Conservation (phyloP, 805 yeast genomes). For the Barnettozyma californica region DNA sequence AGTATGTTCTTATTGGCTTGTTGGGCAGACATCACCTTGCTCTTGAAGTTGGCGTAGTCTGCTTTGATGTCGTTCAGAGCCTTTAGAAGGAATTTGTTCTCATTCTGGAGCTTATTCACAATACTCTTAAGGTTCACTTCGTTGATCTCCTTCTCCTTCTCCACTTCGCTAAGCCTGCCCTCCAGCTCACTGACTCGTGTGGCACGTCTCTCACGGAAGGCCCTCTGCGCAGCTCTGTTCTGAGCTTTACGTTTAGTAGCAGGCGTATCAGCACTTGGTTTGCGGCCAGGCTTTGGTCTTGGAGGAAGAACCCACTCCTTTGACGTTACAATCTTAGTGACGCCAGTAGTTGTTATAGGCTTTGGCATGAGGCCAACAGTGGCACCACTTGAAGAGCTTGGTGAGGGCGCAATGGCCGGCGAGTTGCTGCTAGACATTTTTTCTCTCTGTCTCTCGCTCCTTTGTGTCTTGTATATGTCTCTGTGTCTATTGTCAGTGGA, state of each 20-base stretch:
- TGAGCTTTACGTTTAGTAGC: conserved; percentile 85
- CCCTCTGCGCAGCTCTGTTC: conserved; percentile 90
- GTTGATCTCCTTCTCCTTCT: conserved; percentile 56
- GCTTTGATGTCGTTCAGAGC: conserved; percentile 26
- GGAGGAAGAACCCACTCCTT: conserved; percentile 79
- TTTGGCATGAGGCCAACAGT: conserved; percentile 10
- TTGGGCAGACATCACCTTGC: conserved; percentile 9
- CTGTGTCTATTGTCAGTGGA: background rate
- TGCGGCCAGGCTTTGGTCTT: conserved; percentile 67
- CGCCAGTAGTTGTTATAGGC: conserved; percentile 6
- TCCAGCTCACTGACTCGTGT: conserved; percentile 77
- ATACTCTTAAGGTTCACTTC: conserved; percentile 32
- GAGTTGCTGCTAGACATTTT: conserved; percentile 10
- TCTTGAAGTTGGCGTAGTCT: conserved; percentile 22
- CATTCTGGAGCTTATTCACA: conserved; percentile 23
- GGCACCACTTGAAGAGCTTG: conserved; percentile 4
- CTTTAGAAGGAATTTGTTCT: conserved; percentile 30
- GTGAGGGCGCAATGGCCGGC: conserved; percentile 22
- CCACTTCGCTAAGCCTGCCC: conserved; percentile 58
- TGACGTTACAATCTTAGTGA: conserved; percentile 53
- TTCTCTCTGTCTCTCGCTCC: background rate
- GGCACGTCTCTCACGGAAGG: conserved; percentile 84
- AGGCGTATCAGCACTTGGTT: conserved; percentile 66
- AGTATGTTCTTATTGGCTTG: conserved; percentile 14
- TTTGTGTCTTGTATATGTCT: no score